Evolutionary conservation across 2,329 filamentous ascomycete genomes (phyloP).

Genomic region (Claviceps cyperi): DNA sequence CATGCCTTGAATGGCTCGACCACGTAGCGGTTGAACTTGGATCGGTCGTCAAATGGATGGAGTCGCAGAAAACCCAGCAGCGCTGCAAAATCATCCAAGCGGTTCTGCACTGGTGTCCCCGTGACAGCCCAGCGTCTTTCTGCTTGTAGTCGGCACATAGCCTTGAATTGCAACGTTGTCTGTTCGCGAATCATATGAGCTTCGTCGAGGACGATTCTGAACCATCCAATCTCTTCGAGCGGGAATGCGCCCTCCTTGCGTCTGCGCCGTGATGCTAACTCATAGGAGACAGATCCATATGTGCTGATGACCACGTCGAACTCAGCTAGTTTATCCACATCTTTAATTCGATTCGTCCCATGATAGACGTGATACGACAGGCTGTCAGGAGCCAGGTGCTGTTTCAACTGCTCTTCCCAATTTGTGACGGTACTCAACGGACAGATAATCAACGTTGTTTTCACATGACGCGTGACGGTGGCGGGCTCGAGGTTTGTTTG

Average conservation of each 20-base stretch:
- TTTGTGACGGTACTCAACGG: slow-evolving; percentile 86
- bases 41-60: slow-evolving; percentile 67
- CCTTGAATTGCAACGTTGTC: slow-evolving; percentile 67
- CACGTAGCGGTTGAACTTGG: slow-evolving; percentile 66
- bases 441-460: slow-evolving; percentile 72
- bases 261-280: slow-evolving; percentile 51
- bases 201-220: slow-evolving; percentile 86
- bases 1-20: slow-evolving; percentile 75
- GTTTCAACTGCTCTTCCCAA: slow-evolving; percentile 84
- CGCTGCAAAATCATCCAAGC: slow-evolving; percentile 76
- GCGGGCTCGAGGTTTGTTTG: slow-evolving; percentile 34
- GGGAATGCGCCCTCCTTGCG: slow-evolving; percentile 47
- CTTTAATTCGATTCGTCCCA: slow-evolving; percentile 59
- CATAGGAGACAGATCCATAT: slow-evolving; percentile 75
- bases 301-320: slow-evolving; percentile 86
- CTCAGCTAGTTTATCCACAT: slow-evolving; percentile 50
- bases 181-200: slow-evolving; percentile 89
- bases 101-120: slow-evolving; percentile 89
- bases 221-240: slow-evolving; percentile 72
- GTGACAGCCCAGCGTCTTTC: slow-evolving; percentile 92
- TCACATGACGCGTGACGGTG: slow-evolving; percentile 49
- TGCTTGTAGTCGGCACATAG: slow-evolving; percentile 65
- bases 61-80: slow-evolving; percentile 75
- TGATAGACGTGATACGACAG: slow-evolving; percentile 77
- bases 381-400: slow-evolving; percentile 53